Evolutionary conservation across 805 yeast species (phyloP), one percentile per base, ranked within the genome.

Genomic region (Grigorovia jiainica): DNA sequence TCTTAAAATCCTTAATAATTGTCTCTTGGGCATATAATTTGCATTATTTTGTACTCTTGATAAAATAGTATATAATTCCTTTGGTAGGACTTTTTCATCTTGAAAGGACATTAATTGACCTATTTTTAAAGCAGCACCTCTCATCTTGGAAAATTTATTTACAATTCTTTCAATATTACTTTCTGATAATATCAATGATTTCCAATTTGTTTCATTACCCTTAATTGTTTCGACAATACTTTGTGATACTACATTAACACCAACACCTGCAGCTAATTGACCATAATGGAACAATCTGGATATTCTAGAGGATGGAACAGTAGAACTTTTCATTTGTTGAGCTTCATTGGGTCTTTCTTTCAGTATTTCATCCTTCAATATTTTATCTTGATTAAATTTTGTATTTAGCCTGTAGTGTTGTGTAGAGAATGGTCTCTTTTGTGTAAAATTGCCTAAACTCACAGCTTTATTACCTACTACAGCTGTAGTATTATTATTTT

Each of bases 51-150:
- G 98, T 1, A 92, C 96, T 25, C 87, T 69, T 39, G 85, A 65
- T 51, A 92, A 66, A 34, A 90, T 78, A 51, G 79, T 76, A 53
- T 87, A 94, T 44, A 92, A 75, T 54, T 89, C 96, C 34, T 73
- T 71, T 1, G 98, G 97, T 34, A 90, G 65, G 27, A 90, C 77
- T 24, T 84, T 72, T 46, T 82, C 78, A 60, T 90, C 97, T 63
- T 92, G 98, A 61, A 92, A 90, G 2, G 96, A 86, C 62, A 92
- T 67, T 82, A 92, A 77, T 64, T 92, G 98, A n/a, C 98, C 98
- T 43, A 92, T 75, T 57, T 92, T 92, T 57, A 92, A 70, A 3
- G 98, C 98, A 2, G 97, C 98, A n/a, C 98, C 98, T 57, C 98
- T 75, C 98, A 92, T 92, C 56, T 85, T 79, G 40, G 92, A 77